Conservation (phyloP, 768 basidiomycete species). For the Russula sp. region DNA sequence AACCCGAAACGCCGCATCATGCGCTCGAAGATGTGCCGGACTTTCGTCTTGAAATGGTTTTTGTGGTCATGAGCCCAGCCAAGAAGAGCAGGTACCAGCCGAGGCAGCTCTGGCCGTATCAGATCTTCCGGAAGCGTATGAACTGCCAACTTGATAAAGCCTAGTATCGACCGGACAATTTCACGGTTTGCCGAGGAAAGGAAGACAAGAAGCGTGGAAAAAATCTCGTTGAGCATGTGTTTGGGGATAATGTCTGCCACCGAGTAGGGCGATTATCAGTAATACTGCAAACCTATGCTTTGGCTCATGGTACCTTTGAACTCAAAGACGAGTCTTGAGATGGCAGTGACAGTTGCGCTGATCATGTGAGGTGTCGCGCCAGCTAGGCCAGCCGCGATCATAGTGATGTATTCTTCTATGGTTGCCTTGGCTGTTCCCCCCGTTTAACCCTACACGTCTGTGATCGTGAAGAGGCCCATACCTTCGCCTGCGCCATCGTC, state of each 20-base stretch:
- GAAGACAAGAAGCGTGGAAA: conserved; percentile 85
- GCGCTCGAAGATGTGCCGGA: conserved; percentile 94
- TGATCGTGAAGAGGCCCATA: conserved; percentile 20
- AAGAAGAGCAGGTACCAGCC: conserved; percentile 78
- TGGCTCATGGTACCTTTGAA: conserved; percentile 65
- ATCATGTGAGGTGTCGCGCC: conserved; percentile 97
- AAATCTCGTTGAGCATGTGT: conserved; percentile 74
- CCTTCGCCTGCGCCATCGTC: conserved; percentile 49
- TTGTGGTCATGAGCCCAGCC: conserved; percentile 97
- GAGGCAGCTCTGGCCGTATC: conserved; percentile 68
- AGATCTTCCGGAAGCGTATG: conserved; percentile 73
- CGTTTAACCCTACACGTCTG: background rate
- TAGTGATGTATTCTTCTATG: conserved; percentile 91
- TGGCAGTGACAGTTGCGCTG: conserved; percentile 90
- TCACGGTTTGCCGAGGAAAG: conserved; percentile 92
- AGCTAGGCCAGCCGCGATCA: conserved; percentile 92
- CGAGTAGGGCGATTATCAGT: background rate
- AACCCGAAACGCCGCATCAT: conserved; percentile 88
- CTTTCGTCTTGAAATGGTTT: conserved; percentile 97
- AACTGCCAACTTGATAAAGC: conserved; percentile 89
- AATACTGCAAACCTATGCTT: background rate
- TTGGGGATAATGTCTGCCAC: conserved; percentile 57
- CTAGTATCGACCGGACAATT: conserved; percentile 94
- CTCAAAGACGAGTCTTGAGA: conserved; percentile 92
- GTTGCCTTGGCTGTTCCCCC: conserved; percentile 50